Percentiles rank a stretch among this genome's conserved stretches.
These are phyloP conservation scores for Zygosaccharomyces lentus DNA, from an alignment of 805 yeast species.

Conservation along the genomic window DNA sequence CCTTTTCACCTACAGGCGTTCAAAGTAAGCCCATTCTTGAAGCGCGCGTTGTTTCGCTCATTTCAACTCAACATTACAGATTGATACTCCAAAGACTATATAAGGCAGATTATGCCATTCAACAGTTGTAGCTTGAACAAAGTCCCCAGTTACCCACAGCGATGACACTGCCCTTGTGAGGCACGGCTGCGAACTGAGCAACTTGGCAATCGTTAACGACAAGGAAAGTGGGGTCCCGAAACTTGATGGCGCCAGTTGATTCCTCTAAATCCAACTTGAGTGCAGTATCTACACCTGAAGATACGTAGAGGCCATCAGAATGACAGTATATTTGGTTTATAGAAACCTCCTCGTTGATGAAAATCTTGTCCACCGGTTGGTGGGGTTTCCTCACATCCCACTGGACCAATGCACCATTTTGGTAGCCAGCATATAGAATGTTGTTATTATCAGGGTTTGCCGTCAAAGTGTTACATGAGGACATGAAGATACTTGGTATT, in stretches of 20 bases:
- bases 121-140: slow-evolving; percentile 12
- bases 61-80: not conserved
- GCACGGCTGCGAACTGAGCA: slow-evolving; percentile 13
- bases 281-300: slow-evolving; percentile 38
- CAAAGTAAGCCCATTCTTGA: not conserved
- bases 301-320: slow-evolving; percentile 14
- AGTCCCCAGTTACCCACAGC: slow-evolving; percentile 24
- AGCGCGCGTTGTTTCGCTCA: not conserved
- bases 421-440: slow-evolving; percentile 36
- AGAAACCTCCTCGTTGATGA: slow-evolving; percentile 19
- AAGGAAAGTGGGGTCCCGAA: slow-evolving; percentile 17
- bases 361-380: slow-evolving; percentile 13
- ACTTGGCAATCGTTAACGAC: slow-evolving; percentile 21
- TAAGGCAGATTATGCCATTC: not conserved
- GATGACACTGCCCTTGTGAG: slow-evolving; percentile 9
- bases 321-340: slow-evolving; percentile 22
- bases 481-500: slow-evolving; percentile 27
- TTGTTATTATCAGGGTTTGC: slow-evolving; percentile 1
- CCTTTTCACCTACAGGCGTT: not conserved
- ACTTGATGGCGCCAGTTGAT: not conserved
- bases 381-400: slow-evolving; percentile 40
- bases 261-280: slow-evolving; percentile 9
- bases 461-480: slow-evolving; percentile 23
- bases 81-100: not conserved
- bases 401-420: slow-evolving; percentile 33